Evolutionary conservation across 2,329 filamentous ascomycete genomes (phyloP), one percentile per base, ranked within the genome.

Genomic region (Trichophyton verrucosum): DNA sequence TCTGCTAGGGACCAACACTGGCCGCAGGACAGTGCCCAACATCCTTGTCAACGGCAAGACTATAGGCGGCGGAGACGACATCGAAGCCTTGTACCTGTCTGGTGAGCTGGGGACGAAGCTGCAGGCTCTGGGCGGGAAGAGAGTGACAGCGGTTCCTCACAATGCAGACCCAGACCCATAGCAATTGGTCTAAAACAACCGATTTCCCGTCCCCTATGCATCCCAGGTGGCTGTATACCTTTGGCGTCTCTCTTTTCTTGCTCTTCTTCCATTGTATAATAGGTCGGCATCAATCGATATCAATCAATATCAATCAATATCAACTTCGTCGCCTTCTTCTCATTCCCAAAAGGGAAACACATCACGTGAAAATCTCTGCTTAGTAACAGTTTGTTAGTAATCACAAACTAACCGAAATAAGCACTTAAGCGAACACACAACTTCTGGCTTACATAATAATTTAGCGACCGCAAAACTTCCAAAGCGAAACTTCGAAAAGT

Each of bases 41-140:
- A 82, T 97, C 40, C 80, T 99, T 67, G 81, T 99, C 68, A 89
- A 90, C 68, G 91, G 90, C 53, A 85, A 86, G 72, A 94, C 88
- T 73, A 89, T 97, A 63, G 94, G 94, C 55, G 94, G 94, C 22
- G 85, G 89, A 57, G 92, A 97, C 70, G 90, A 96, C 63, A 82
- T 99, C 61, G 81, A 84, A 57, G 85, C 82, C 27, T 77, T 97
- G 63, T 84, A 91, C 70, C 73, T 77, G 30, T 80, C 81, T 36
- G 85, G 86, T 64, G 82, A 82, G 61, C 77, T 97, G 63, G 81
- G 84, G 6, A 81, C 82, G 61, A 94, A 85, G 72, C 81, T 97
- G 64, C 84, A 83, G 71, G 80, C 81, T 27, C 79, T 95, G 71
- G 91, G 85, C 30, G 88, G 86, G 24, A 89, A 87, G 71, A 81